Evolutionary conservation across 2,329 filamentous ascomycete species (phyloP).

Genomic region (Verticillium albo-atrum): DNA sequence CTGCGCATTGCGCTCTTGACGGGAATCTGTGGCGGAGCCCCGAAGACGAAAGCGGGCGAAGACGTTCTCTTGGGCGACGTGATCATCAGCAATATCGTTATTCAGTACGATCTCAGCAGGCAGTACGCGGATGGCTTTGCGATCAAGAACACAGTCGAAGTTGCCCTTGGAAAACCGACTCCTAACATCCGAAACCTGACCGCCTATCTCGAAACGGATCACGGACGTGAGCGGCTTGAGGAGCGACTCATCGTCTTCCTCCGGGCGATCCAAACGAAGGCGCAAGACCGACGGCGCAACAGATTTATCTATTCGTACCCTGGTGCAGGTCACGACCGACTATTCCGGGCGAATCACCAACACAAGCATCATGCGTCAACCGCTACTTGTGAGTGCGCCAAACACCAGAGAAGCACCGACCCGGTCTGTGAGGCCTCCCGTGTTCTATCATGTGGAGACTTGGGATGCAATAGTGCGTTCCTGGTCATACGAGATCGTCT

Average conservation of each 20-base stretch:
- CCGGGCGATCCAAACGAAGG: not conserved
- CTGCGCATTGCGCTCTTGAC: slow-evolving; percentile 30
- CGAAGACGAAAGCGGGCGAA: not conserved
- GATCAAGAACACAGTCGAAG: slow-evolving; percentile 17
- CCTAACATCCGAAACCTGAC: not conserved
- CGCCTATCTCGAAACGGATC: not conserved
- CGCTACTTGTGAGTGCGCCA: not conserved
- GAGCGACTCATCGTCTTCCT: not conserved
- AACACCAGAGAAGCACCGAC: not conserved
- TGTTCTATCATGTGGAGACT: slow-evolving; percentile 12
- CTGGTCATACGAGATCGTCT: not conserved
- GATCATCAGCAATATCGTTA: slow-evolving; percentile 20
- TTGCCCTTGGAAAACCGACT: slow-evolving; percentile 13
- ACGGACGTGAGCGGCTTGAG: not conserved
- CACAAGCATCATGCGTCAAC: slow-evolving; percentile 22
- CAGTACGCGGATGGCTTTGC: slow-evolving; percentile 18
- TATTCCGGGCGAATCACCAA: slow-evolving; percentile 22
- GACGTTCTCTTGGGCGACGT: slow-evolving; percentile 25
- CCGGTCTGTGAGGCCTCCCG: not conserved
- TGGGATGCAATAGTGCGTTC: slow-evolving; percentile 15
- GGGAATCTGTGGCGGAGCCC: slow-evolving; percentile 36
- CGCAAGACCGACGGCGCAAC: slow-evolving; percentile 3
- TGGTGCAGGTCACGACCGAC: slow-evolving; percentile 18
- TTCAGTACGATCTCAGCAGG: slow-evolving; percentile 23
- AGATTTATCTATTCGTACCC: slow-evolving; percentile 18